Evolutionary conservation across 306 rosid species (phyloP).

Genomic region (Begonia masoniana): DNA sequence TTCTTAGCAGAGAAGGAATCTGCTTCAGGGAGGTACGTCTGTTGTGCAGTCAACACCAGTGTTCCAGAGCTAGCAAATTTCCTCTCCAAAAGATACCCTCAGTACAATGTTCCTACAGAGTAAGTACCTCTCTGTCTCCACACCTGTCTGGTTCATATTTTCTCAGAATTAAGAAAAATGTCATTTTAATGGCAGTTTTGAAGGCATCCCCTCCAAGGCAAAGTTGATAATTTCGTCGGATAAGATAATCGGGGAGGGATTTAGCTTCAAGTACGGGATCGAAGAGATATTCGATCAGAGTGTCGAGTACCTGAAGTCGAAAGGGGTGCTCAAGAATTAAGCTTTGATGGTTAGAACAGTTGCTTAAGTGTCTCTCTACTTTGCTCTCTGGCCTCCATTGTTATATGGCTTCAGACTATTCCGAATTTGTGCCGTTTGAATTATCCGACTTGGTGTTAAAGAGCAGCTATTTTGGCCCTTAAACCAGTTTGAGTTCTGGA

Average conservation of each 20-base stretch:
- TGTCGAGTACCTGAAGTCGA: slow-evolving; percentile 52
- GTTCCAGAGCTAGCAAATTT: slow-evolving; percentile 67
- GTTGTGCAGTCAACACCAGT: slow-evolving; percentile 44
- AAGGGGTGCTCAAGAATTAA: slow-evolving; percentile 23
- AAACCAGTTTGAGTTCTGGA: too few relatives aligned
- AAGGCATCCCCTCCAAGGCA: slow-evolving; percentile 41
- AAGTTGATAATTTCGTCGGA: slow-evolving; percentile 49
- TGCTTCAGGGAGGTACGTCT: slow-evolving; percentile 60
- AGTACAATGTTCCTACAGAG: slow-evolving; percentile 52
- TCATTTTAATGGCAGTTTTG: slow-evolving; percentile 39
- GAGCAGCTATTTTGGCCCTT: too few relatives aligned
- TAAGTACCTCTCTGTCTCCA: slow-evolving; percentile 18
- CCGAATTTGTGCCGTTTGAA: too few relatives aligned
- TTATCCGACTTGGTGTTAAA: too few relatives aligned
- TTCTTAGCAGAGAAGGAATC: slow-evolving; percentile 73
- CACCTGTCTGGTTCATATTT: background rate
- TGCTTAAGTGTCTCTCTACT: background rate
- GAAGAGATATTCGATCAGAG: slow-evolving; percentile 51
- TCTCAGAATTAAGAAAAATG: background rate
- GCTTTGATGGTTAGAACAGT: too few relatives aligned
- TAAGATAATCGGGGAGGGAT: slow-evolving; percentile 68
- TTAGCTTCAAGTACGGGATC: slow-evolving; percentile 46
- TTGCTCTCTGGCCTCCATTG: background rate
- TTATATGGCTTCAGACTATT: too few relatives aligned
- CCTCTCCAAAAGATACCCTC: slow-evolving; percentile 49